Evolutionary conservation across 805 yeast species (phyloP).

Genomic region (Barnettozyma sucrosica): DNA sequence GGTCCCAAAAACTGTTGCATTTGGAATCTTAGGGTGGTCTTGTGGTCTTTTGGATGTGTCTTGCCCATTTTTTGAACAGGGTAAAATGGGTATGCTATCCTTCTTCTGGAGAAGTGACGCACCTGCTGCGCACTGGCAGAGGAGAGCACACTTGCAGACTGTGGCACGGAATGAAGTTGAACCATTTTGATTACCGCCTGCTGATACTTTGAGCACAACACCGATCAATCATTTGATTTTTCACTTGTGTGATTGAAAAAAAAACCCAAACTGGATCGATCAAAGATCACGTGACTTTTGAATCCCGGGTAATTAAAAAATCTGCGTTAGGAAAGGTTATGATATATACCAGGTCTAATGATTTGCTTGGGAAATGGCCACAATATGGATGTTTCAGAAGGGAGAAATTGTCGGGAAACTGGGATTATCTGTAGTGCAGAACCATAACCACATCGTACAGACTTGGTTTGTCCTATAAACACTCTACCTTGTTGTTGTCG

Average conservation of each 20-base stretch:
- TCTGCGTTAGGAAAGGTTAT: too few species aligned
- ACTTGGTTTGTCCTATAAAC: too few species aligned
- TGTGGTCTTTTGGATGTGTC: slow-evolving; percentile 36
- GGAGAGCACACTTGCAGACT: slow-evolving; percentile 9
- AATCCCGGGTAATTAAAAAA: too few species aligned
- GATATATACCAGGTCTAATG: too few species aligned
- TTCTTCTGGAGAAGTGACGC: slow-evolving; percentile 44
- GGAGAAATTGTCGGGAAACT: too few species aligned
- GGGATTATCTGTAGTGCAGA: too few species aligned
- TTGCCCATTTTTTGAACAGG: slow-evolving; percentile 38
- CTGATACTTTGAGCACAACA: neutral
- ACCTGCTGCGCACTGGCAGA: slow-evolving; percentile 28
- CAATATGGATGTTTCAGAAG: too few species aligned
- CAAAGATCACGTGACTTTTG: too few species aligned
- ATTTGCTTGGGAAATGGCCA: too few species aligned
- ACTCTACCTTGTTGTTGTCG: too few species aligned
- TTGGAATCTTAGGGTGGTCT: slow-evolving; percentile 53
- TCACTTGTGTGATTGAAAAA: neutral
- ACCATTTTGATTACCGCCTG: neutral
- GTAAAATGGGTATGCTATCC: slow-evolving; percentile 49
- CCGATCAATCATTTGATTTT: neutral
- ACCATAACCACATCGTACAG: too few species aligned
- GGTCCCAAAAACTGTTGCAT: slow-evolving; percentile 80
- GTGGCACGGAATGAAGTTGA: slow-evolving; percentile 3
- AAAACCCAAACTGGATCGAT: neutral